Conservation (phyloP, 2,329 filamentous ascomycete genomes). For the Lithohypha guttulata region DNA sequence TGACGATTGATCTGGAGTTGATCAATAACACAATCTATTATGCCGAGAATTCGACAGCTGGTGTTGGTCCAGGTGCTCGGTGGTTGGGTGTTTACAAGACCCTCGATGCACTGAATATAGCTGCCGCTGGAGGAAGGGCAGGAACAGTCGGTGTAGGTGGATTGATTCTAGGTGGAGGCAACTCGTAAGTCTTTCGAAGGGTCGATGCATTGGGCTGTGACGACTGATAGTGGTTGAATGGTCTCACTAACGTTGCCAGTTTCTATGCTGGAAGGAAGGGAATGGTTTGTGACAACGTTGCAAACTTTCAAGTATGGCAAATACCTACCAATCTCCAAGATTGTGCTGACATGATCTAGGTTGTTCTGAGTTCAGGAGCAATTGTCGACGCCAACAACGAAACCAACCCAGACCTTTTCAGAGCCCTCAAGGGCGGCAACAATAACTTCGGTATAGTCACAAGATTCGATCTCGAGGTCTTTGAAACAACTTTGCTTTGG, state of each 20-base stretch:
- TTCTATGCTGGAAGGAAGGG: constrained; percentile 17
- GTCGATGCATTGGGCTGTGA: no score
- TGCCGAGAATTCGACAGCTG: constrained; percentile 23
- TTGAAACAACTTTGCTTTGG: neutral
- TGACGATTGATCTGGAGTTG: constrained; percentile 27
- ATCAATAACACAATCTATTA: constrained; percentile 25
- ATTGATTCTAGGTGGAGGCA: constrained; percentile 22
- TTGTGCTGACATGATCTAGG: neutral
- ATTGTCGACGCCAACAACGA: constrained; percentile 27
- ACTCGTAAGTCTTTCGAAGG: no score
- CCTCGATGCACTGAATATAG: constrained; percentile 25
- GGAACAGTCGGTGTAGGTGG: constrained; percentile 24
- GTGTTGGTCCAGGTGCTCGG: constrained; percentile 26
- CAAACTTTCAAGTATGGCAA: constrained; percentile 16
- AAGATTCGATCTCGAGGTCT: neutral
- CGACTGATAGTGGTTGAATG: no score
- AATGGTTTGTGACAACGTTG: constrained; percentile 20
- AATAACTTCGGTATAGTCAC: constrained; percentile 33
- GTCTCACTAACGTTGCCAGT: no score
- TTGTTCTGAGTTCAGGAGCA: constrained; percentile 30
- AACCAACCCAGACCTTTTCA: constrained; percentile 32
- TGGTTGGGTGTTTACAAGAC: constrained; percentile 29
- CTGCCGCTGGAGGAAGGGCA: constrained; percentile 27
- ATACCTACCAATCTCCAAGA: neutral
- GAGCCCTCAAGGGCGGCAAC: constrained; percentile 33